Evolutionary conservation across 139 green algal genomes (phyloP), one percentile per base, ranked within the genome.

Genomic region (Coelastrella sp.): DNA sequence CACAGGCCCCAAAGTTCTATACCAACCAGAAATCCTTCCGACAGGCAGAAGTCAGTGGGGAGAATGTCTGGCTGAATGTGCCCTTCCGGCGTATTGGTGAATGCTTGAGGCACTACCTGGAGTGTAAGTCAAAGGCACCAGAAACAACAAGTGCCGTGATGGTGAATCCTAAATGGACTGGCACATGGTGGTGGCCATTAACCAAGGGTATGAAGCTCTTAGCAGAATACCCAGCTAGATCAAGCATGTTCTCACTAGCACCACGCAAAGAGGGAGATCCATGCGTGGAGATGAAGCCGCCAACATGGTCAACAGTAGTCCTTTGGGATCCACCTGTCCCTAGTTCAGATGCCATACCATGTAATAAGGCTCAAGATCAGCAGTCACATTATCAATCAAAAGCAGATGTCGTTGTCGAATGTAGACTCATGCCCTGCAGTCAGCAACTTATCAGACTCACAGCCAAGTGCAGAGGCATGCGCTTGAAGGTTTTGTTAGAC

Each of bases 181-280:
- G 27, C 7, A 19, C 59, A n/a, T 35, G 25, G 25, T 67, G 59
- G 59, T 67, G 66, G 66, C 35, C 66, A 13, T 27, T 48, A 7
- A 75, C 27, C 23, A 43, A 43, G 34, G 17, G 66, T 40, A 48
- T 25, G 34, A 75, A 30, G 45, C 25, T 51, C n/a, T 13, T 75
- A 27, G 17, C 15, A 27, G 34, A 75, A 75, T 75, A 51, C 34
- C 66, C 35, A 25, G 25, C 35, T 30, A 11, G 34, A 6, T 25
- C 35, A 25, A 87, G 79, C 32, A 27, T 48, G 37, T 87, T 83
- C 15, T 77, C 79, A 2, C 86, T 92, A 41, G 81, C 66, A 43
- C 91, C 86, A 30, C 85, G 51, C 7, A 80, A 83, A 63, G 87
- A 87, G 4, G 67, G 88, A 35, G 92, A 78, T 71, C 81, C 91